These are phyloP conservation scores for Coniosporium apollinis DNA, from an alignment of 495 filamentous ascomycete species.

Conservation along the genomic window DNA sequence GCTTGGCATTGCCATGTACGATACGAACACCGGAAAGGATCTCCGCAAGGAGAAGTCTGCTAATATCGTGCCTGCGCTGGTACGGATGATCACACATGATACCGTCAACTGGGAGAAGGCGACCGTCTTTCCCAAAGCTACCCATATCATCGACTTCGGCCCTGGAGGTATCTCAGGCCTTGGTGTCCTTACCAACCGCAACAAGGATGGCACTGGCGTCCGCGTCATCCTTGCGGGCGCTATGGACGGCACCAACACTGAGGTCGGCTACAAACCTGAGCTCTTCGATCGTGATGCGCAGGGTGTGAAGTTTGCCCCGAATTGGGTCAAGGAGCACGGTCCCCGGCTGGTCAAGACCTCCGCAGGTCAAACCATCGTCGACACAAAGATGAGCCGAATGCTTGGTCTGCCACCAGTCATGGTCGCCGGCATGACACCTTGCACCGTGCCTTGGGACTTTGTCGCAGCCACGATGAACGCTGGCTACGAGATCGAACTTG, in stretches of 20 bases:
- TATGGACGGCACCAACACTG: conserved; percentile 72
- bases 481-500: conserved; percentile 85
- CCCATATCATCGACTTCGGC: conserved; percentile 90
- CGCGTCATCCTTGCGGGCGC: conserved; percentile 85
- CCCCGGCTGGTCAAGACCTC: conserved; percentile 78
- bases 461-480: conserved; percentile 92
- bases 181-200: conserved; percentile 90
- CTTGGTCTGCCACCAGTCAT: conserved; percentile 79
- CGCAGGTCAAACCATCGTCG: conserved; percentile 71
- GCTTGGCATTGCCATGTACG: conserved; percentile 67
- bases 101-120: conserved; percentile 90
- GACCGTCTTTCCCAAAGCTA: conserved; percentile 72
- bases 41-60: conserved; percentile 44
- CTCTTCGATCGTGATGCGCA: conserved; percentile 89
- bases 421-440: conserved; percentile 93
- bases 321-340: conserved; percentile 95
- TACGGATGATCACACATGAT: conserved; percentile 87
- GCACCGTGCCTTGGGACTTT: conserved; percentile 89
- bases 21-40: conserved; percentile 76
- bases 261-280: conserved; percentile 94
- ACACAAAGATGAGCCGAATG: conserved; percentile 93
- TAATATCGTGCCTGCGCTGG: conserved; percentile 60
- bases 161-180: conserved; percentile 92
- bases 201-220: conserved; percentile 95
- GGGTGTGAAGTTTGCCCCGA: conserved; percentile 86